Percentiles rank a stretch among this genome's conserved stretches.
These are phyloP conservation scores for Echites panduratus DNA, from an alignment of 257 asterid species.

Conservation along the genomic window DNA sequence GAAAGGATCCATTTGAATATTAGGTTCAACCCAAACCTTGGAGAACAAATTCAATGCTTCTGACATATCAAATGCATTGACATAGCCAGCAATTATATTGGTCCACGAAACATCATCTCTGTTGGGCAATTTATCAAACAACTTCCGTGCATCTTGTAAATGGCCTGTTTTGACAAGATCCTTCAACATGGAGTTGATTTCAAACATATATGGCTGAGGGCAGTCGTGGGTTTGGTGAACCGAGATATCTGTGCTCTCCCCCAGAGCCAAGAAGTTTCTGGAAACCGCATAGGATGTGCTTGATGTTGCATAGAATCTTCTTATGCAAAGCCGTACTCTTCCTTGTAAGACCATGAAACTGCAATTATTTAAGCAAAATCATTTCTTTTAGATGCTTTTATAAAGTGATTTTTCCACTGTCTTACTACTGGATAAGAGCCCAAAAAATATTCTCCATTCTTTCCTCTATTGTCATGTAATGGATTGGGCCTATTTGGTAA, in stretches of 20 bases:
- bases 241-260: conserved; percentile 15
- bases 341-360: not conserved
- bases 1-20: conserved; percentile 61
- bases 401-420: not conserved
- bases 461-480: no score
- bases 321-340: conserved; percentile 9
- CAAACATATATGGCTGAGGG: conserved; percentile 27
- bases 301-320: conserved; percentile 34
- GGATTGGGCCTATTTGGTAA: no score
- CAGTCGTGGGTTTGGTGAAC: conserved; percentile 20
- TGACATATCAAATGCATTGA: conserved; percentile 40
- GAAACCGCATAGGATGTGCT: conserved; percentile 34
- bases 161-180: conserved; percentile 40
- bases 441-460: no score
- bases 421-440: not conserved
- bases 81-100: conserved; percentile 72
- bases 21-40: conserved; percentile 41
- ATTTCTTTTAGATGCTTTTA: not conserved
- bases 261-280: conserved; percentile 22
- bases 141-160: conserved; percentile 50
- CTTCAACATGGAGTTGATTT: conserved; percentile 50
- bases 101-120: conserved; percentile 83
- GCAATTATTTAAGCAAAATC: not conserved
- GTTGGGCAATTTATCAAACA: conserved; percentile 66
- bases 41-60: conserved; percentile 75